Percentiles rank a stretch among this genome's conserved stretches.
Evolutionary conservation across 2,329 filamentous ascomycete species (phyloP).

Genomic region (Nothophoma quercina): DNA sequence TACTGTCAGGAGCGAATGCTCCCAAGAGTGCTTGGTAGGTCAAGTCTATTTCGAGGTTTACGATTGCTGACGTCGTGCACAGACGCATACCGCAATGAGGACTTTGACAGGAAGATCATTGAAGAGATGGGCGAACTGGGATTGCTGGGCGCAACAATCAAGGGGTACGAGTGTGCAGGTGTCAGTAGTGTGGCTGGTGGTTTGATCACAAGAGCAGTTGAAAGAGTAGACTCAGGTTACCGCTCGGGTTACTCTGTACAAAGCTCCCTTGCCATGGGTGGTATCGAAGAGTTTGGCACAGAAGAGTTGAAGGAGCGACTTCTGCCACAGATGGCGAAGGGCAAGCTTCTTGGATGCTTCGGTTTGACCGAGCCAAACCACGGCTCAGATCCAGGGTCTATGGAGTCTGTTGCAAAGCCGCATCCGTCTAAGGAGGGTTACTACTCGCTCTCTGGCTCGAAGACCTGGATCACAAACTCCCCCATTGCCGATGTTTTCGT

Average conservation of each 20-base stretch:
- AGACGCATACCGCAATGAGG: slow-evolving; percentile 87
- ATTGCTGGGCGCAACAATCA: slow-evolving; percentile 83
- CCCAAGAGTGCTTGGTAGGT: slow-evolving; percentile 81
- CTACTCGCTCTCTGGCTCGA: slow-evolving; percentile 78
- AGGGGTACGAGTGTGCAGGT: slow-evolving; percentile 88
- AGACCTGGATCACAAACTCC: slow-evolving; percentile 97
- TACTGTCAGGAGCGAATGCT: slow-evolving; percentile 92
- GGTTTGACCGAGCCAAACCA: slow-evolving; percentile 93
- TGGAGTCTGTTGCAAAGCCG: slow-evolving; percentile 86
- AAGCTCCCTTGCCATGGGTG: slow-evolving; percentile 91
- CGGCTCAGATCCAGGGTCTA: slow-evolving; percentile 87
- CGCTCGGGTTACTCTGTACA: slow-evolving; percentile 93
- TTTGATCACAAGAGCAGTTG: slow-evolving; percentile 87
- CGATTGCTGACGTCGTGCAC: slow-evolving; percentile 16
- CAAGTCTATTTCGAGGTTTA: not conserved
- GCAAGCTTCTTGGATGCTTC: slow-evolving; percentile 83
- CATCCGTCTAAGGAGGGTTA: slow-evolving; percentile 86
- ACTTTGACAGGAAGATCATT: slow-evolving; percentile 85
- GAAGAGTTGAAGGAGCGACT: slow-evolving; percentile 86
- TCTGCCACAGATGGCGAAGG: slow-evolving; percentile 81
- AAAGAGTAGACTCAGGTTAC: slow-evolving; percentile 90
- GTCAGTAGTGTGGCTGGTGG: slow-evolving; percentile 88
- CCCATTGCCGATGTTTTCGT: slow-evolving; percentile 85
- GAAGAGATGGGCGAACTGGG: slow-evolving; percentile 92
- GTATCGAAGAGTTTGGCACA: slow-evolving; percentile 87